phyloP scores from a whole-genome alignment of 2,329 filamentous ascomycete species.

The Aspergillus uvarum region DNA sequence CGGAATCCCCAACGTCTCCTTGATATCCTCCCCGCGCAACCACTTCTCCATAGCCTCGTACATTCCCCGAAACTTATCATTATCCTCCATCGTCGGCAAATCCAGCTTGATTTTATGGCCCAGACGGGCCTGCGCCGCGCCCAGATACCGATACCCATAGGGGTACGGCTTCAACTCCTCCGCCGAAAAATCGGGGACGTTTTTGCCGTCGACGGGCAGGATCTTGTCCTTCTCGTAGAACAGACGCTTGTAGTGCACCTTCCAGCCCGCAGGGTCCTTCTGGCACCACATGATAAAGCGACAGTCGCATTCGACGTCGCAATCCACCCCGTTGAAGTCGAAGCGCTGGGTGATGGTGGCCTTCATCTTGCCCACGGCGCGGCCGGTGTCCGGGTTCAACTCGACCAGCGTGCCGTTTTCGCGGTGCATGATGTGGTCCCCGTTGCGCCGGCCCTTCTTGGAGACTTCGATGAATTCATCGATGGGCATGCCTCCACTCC shows the following conservation, averaged over 20 bases:
- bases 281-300: slow-evolving; percentile 8
- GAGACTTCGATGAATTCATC: slow-evolving; percentile 7
- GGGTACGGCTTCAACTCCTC: slow-evolving; percentile 5
- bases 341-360: slow-evolving; percentile 6
- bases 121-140: slow-evolving; percentile 1
- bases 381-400: slow-evolving; percentile 1
- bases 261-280: slow-evolving; percentile 2
- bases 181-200: background rate
- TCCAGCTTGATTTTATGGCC: slow-evolving; percentile 7
- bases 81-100: slow-evolving; percentile 5
- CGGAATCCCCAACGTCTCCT: slow-evolving; percentile 5
- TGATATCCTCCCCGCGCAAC: slow-evolving; percentile 2
- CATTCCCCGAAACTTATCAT: slow-evolving; percentile 6
- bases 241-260: slow-evolving; percentile 7
- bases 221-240: slow-evolving; percentile 8
- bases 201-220: slow-evolving; percentile 5
- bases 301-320: slow-evolving; percentile 6
- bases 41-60: slow-evolving; percentile 6
- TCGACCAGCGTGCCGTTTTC: slow-evolving; percentile 5
- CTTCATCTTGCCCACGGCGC: slow-evolving; percentile 6
- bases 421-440: slow-evolving; percentile 6
- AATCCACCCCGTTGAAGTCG: background rate
- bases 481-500: slow-evolving; percentile 6
- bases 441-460: slow-evolving; percentile 4
- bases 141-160: slow-evolving; percentile 5